Conservation (phyloP, 495 filamentous ascomycete species). For the Cryomyces minteri region DNA sequence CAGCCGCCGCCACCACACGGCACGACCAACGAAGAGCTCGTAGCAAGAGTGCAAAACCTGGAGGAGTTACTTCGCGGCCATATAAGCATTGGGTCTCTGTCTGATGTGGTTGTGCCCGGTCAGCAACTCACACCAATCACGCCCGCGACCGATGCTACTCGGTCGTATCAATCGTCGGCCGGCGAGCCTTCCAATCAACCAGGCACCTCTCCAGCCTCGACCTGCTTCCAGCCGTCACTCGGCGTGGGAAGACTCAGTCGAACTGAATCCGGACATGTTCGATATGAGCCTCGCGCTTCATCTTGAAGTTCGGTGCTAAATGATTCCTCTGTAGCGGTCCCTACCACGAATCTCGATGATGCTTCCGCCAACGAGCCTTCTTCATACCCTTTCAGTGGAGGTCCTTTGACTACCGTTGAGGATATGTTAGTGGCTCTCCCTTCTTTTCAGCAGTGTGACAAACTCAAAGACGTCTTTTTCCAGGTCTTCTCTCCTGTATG, state of each 20-base stretch:
- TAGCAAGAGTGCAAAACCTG: not conserved
- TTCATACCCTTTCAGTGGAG: not conserved
- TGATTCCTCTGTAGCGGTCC: not conserved
- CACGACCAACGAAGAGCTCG: not conserved
- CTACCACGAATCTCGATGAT: not conserved
- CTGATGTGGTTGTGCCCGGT: not conserved
- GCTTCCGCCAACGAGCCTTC: not conserved
- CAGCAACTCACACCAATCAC: not conserved
- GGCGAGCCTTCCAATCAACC: not conserved
- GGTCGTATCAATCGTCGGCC: not conserved
- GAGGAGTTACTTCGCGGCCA: not conserved
- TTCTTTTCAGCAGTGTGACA: not conserved
- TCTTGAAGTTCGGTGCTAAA: not conserved
- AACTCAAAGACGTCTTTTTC: slow-evolving; percentile 2
- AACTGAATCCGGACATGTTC: not conserved
- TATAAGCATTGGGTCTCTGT: not conserved
- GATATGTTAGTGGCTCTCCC: not conserved
- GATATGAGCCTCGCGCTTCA: not conserved
- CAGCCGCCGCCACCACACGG: not conserved
- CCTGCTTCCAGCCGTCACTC: not conserved
- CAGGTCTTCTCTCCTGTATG: slow-evolving; percentile 2
- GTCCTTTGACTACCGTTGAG: not conserved
- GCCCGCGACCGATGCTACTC: not conserved
- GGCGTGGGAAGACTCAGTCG: not conserved
- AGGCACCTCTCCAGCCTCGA: not conserved